Conservation (phyloP, 2,329 filamentous ascomycete species). For the Camillea tinctor region DNA sequence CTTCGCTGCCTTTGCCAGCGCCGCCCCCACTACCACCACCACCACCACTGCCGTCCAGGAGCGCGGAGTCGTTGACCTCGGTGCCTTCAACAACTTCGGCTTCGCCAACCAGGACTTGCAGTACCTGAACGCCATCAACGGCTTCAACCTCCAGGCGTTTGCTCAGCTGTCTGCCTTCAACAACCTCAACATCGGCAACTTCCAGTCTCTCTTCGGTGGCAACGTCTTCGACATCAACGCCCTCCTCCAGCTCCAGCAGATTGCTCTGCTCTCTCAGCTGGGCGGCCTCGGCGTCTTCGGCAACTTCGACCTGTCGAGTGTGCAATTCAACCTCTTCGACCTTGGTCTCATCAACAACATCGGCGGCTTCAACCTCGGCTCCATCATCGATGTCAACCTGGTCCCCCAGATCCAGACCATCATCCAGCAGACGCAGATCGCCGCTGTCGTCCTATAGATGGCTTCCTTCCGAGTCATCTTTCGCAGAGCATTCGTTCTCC, state of each 20-base stretch:
- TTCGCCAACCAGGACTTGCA: conserved; percentile 38
- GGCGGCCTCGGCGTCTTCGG: conserved; percentile 41
- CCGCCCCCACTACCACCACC: conserved; percentile 37
- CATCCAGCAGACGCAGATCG: conserved; percentile 24
- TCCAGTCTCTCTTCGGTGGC: conserved; percentile 41
- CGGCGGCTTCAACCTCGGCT: conserved; percentile 32
- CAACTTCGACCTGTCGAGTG: conserved; percentile 45
- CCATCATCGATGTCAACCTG: conserved; percentile 31
- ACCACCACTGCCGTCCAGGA: conserved; percentile 17
- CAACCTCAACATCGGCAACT: conserved; percentile 32
- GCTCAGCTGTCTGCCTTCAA: conserved; percentile 40
- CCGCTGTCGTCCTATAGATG: conserved; percentile 7
- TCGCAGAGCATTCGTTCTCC: background rate
- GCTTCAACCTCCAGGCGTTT: conserved; percentile 29
- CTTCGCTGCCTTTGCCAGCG: conserved; percentile 44
- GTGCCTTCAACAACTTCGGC: conserved; percentile 32
- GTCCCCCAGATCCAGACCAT: conserved; percentile 34
- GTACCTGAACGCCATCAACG: conserved; percentile 35
- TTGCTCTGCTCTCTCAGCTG: conserved; percentile 35
- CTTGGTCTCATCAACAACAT: conserved; percentile 41
- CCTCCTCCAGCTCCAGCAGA: conserved; percentile 41
- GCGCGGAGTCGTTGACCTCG: conserved; percentile 32
- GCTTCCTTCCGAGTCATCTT: background rate
- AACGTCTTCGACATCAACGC: conserved; percentile 48
- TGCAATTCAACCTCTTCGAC: conserved; percentile 41